phyloP scores from a whole-genome alignment of 805 yeast genomes.

The Saccharomycopsis sp. region DNA sequence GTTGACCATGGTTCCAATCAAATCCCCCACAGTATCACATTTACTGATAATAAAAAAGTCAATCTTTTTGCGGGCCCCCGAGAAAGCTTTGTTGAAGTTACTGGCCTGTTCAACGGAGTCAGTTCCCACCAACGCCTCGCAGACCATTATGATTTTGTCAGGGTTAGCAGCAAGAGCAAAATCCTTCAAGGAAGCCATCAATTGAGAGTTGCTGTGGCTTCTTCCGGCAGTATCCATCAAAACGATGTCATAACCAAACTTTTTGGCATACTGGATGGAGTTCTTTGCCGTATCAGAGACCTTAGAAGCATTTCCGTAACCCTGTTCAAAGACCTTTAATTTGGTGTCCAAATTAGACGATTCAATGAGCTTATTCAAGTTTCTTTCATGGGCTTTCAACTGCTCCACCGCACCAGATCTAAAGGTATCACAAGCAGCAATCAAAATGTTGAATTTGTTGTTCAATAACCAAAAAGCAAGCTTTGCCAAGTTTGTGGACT shows the following conservation, averaged over 20 bases:
- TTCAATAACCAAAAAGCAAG: constrained; percentile 93
- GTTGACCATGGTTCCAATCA: constrained; percentile 94
- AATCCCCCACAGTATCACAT: constrained; percentile 95
- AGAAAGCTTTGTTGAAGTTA: constrained; percentile 84
- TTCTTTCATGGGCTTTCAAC: constrained; percentile 84
- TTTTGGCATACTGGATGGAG: constrained; percentile 75
- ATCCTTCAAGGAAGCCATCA: constrained; percentile 92
- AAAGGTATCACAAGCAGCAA: constrained; percentile 97
- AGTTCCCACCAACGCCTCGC: constrained; percentile 96
- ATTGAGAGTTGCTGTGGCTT: constrained; percentile 87
- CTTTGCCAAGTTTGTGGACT: constrained; percentile 91
- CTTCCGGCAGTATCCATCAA: constrained; percentile 97
- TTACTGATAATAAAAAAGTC: constrained; percentile 91
- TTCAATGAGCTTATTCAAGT: constrained; percentile 62
- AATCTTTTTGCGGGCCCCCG: constrained; percentile 64
- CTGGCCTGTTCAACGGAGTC: constrained; percentile 94
- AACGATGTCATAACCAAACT: constrained; percentile 71
- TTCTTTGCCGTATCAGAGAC: constrained; percentile 90
- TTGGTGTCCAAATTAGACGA: constrained; percentile 26
- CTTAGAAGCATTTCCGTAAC: constrained; percentile 92
- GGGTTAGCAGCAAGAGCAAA: constrained; percentile 95
- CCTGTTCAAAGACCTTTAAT: constrained; percentile 82
- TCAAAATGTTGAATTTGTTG: constrained; percentile 75
- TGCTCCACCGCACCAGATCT: constrained; percentile 99
- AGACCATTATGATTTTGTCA: constrained; percentile 96